phyloP scores from a whole-genome alignment of 169 alveolate genomes.

The Plasmodium ovale region DNA sequence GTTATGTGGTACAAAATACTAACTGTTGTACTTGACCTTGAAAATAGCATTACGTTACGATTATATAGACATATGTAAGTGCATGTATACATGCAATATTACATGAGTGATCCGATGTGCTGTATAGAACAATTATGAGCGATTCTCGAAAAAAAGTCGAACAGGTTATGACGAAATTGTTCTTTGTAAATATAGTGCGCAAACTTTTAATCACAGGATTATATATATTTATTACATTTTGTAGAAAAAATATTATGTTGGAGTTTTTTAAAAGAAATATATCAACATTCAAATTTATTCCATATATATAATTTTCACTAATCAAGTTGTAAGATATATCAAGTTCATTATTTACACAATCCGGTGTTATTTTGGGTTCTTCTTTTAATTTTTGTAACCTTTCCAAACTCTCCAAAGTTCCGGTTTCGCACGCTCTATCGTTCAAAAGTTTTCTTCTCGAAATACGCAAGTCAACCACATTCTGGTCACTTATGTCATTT shows the following conservation, averaged over 20 bases:
- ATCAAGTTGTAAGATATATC: slow-evolving; percentile 33
- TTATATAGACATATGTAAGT: neutral
- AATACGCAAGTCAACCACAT: neutral
- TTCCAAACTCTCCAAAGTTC: neutral
- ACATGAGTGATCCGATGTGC: slow-evolving; percentile 36
- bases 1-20: too few relatives aligned
- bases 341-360: neutral
- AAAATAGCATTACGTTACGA: neutral
- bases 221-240: slow-evolving; percentile 52
- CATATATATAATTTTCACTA: slow-evolving; percentile 26
- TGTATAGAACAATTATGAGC: slow-evolving; percentile 30
- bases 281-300: slow-evolving; percentile 58
- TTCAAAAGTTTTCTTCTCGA: neutral
- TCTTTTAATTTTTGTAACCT: neutral
- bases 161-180: slow-evolving; percentile 39
- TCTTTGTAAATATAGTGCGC: slow-evolving; percentile 17
- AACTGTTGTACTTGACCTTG: too few relatives aligned
- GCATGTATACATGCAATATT: neutral
- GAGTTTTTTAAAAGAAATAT: slow-evolving; percentile 34
- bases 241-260: slow-evolving; percentile 49
- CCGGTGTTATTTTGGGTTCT: neutral
- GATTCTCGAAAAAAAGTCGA: slow-evolving; percentile 18
- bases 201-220: slow-evolving; percentile 56
- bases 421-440: neutral
- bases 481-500: slow-evolving; percentile 28